Percentiles rank a stretch among this genome's conserved stretches.
Evolutionary conservation across 768 basidiomycete species (phyloP).

Genomic region (Tricholoma sp.): DNA sequence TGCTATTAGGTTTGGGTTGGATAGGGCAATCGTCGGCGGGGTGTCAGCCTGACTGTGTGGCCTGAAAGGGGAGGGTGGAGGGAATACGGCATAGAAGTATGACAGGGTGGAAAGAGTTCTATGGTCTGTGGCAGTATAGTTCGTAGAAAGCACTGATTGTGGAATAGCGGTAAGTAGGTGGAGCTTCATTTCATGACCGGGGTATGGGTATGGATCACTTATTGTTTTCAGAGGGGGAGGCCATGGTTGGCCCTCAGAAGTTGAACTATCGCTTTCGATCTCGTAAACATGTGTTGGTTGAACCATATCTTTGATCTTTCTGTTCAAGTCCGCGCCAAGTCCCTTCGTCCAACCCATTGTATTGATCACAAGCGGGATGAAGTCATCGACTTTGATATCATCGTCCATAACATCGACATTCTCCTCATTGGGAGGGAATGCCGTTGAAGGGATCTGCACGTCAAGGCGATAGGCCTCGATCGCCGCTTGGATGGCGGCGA

Average conservation of each 20-base stretch:
- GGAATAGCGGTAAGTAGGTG: conserved; percentile 45
- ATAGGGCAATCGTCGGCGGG: background rate
- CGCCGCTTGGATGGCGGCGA: conserved; percentile 61
- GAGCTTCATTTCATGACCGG: conserved; percentile 15
- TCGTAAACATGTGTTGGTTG: conserved; percentile 59
- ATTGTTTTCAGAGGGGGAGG: conserved; percentile 1
- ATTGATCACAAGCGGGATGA: conserved; percentile 85
- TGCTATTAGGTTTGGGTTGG: conserved; percentile 24
- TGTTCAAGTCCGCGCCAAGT: conserved; percentile 76
- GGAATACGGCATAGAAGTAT: conserved; percentile 62
- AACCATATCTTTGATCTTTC: conserved; percentile 61
- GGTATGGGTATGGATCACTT: background rate
- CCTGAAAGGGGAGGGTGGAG: conserved; percentile 6
- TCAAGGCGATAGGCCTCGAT: conserved; percentile 67
- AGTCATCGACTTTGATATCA: conserved; percentile 40
- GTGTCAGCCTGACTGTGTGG: conserved; percentile 3
- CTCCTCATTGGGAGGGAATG: background rate
- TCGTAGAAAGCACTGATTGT: conserved; percentile 37
- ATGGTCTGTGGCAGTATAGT: conserved; percentile 59
- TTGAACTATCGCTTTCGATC: conserved; percentile 27
- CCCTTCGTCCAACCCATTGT: conserved; percentile 98
- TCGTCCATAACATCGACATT: conserved; percentile 20
- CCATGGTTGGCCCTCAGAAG: conserved; percentile 15
- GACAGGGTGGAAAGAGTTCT: conserved; percentile 68
- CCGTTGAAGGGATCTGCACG: conserved; percentile 42